Percentiles rank a stretch among this genome's conserved stretches.
phyloP scores from a whole-genome alignment of 1,284 basidiomycete genomes.

The Grifola frondosa region DNA sequence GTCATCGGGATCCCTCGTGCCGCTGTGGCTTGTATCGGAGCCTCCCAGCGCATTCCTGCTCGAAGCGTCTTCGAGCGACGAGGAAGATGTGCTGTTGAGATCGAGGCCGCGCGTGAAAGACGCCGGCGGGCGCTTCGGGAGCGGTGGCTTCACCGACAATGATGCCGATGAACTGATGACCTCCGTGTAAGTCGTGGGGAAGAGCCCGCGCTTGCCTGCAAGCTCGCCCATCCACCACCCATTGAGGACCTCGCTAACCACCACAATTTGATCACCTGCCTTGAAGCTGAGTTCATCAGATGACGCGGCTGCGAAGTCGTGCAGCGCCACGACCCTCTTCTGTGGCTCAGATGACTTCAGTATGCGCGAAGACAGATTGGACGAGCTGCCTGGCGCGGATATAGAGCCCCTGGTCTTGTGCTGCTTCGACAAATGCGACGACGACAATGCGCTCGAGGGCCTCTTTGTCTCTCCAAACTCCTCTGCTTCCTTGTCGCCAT shows the following conservation, averaged over 20 bases:
- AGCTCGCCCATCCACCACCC: slow-evolving; percentile 86
- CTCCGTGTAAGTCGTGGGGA: slow-evolving; percentile 75
- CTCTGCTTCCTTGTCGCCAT: slow-evolving; percentile 28
- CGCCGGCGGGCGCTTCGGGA: slow-evolving; percentile 26
- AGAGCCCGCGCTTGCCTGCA: slow-evolving; percentile 67
- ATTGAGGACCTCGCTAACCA: slow-evolving; percentile 74
- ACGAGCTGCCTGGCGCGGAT: slow-evolving; percentile 29
- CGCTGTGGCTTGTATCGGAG: slow-evolving; percentile 5
- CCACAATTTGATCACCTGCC: slow-evolving; percentile 69
- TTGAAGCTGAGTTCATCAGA: slow-evolving; percentile 76
- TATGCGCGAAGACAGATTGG: too few relatives aligned
- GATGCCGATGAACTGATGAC: slow-evolving; percentile 34
- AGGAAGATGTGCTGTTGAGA: slow-evolving; percentile 16
- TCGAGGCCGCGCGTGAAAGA: slow-evolving; percentile 14
- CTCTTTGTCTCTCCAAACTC: slow-evolving; percentile 19
- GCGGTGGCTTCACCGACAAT: slow-evolving; percentile 26
- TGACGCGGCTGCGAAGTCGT: slow-evolving; percentile 66
- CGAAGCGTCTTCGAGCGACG: slow-evolving; percentile 13
- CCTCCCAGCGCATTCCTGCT: not conserved
- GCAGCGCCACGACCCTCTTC: slow-evolving; percentile 67
- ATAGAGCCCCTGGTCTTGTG: slow-evolving; percentile 35
- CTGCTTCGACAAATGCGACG: slow-evolving; percentile 32
- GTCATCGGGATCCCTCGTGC: slow-evolving; percentile 40
- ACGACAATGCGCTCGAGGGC: slow-evolving; percentile 25
- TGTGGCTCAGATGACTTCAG: slow-evolving; percentile 38